Evolutionary conservation across 345 rosid species (phyloP).

Genomic region (Eucalyptus decipiens): DNA sequence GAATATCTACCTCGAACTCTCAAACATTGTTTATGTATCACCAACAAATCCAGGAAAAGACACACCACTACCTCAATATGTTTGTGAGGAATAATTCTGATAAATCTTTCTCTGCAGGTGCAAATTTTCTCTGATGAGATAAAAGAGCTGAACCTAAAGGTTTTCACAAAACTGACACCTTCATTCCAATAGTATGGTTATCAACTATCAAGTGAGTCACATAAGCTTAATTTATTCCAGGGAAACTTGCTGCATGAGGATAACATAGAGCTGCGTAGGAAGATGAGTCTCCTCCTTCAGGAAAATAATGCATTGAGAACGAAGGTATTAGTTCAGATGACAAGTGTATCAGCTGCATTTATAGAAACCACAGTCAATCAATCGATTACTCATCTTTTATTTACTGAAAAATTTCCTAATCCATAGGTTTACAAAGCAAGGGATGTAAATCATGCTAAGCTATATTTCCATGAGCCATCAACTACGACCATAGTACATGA

Average conservation of each 20-base stretch:
- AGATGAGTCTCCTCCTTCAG: neutral
- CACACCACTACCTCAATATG: neutral
- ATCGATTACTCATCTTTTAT: neutral
- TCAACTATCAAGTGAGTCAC: neutral
- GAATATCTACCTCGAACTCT: neutral
- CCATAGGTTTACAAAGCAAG: conserved; percentile 39
- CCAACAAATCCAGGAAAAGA: neutral
- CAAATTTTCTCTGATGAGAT: neutral
- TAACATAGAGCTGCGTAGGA: neutral
- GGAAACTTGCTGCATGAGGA: neutral
- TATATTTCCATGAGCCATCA: conserved; percentile 25
- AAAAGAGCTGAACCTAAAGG: neutral
- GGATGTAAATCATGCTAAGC: conserved; percentile 21
- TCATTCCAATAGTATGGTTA: neutral
- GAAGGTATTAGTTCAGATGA: conserved; percentile 12
- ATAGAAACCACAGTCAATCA: neutral
- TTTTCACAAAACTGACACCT: neutral
- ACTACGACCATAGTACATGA: conserved; percentile 28
- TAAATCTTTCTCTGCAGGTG: conserved; percentile 10
- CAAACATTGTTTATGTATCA: neutral
- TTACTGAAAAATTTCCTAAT: neutral
- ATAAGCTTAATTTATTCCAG: conserved; percentile 33
- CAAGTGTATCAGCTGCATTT: neutral
- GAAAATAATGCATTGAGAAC: conserved; percentile 16
- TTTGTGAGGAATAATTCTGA: neutral